phyloP scores from a whole-genome alignment of 2,329 filamentous ascomycete species.

The Alternaria atra region DNA sequence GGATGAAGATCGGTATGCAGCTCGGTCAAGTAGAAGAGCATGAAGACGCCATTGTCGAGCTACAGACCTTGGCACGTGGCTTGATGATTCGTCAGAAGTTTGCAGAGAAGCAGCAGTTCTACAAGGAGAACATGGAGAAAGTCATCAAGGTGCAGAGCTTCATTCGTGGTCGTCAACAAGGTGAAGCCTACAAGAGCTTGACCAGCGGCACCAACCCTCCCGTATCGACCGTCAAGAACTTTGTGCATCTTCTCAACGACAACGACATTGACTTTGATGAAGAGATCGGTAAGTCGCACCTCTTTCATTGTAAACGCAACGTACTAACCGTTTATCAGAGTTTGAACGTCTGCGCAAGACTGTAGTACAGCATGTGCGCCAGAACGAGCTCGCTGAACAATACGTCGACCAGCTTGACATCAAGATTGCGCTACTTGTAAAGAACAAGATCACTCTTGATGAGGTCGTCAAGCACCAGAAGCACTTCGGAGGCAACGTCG shows the following conservation, averaged over 20 bases:
- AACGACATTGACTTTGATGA: constrained; percentile 99
- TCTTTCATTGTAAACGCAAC: too few species aligned
- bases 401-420: constrained; percentile 99
- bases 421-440: constrained; percentile 96
- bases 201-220: constrained; percentile 97
- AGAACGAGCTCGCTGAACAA: constrained; percentile 96
- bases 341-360: constrained; percentile 95
- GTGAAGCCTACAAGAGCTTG: constrained; percentile 96
- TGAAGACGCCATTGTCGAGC: constrained; percentile 76
- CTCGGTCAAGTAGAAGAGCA: constrained; percentile 82
- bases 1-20: constrained; percentile 75
- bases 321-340: constrained; percentile 60
- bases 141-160: constrained; percentile 99
- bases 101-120: constrained; percentile 85
- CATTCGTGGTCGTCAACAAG: constrained; percentile 91
- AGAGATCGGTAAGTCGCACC: constrained; percentile 70
- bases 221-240: constrained; percentile 96
- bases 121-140: constrained; percentile 97
- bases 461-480: constrained; percentile 97
- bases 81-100: constrained; percentile 78
- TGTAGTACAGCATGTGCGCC: constrained; percentile 94
- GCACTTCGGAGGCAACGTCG: constrained; percentile 90
- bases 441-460: constrained; percentile 99
- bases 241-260: constrained; percentile 96
- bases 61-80: constrained; percentile 79